These are phyloP conservation scores for Pyricularia sp. DNA, from an alignment of 2,329 filamentous ascomycete genomes.

Conservation along the genomic window DNA sequence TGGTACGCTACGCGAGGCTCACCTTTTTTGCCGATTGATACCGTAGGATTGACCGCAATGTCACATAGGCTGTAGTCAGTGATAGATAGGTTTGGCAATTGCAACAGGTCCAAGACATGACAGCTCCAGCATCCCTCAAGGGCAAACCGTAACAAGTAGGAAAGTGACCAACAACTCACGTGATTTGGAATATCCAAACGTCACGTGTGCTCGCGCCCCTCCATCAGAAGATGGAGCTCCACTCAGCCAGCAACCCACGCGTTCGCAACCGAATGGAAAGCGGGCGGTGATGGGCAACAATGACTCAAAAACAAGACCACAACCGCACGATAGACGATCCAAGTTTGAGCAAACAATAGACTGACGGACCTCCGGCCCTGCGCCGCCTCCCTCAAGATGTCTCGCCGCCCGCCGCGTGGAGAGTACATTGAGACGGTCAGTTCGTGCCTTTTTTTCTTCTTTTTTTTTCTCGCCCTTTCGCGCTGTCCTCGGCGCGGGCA, in stretches of 20 bases:
- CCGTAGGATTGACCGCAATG: no score
- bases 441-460: neutral
- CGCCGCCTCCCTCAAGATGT: constrained; percentile 43
- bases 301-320: neutral
- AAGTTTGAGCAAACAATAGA: neutral
- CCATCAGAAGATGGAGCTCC: neutral
- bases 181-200: neutral
- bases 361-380: neutral
- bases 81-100: no score
- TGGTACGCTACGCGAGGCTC: neutral
- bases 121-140: neutral
- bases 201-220: neutral
- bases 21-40: no score
- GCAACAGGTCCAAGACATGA: no score
- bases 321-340: neutral
- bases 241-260: neutral
- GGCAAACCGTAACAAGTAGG: neutral
- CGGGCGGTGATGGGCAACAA: neutral
- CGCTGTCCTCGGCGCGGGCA: no score
- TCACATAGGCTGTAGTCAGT: no score
- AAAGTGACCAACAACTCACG: neutral
- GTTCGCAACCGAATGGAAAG: neutral
- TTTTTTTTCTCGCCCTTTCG: neutral
- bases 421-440: constrained; percentile 95
- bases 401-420: constrained; percentile 68